Evolutionary conservation across 805 yeast species (phyloP).

Genomic region (Cyberlindnera mississippiensis): DNA sequence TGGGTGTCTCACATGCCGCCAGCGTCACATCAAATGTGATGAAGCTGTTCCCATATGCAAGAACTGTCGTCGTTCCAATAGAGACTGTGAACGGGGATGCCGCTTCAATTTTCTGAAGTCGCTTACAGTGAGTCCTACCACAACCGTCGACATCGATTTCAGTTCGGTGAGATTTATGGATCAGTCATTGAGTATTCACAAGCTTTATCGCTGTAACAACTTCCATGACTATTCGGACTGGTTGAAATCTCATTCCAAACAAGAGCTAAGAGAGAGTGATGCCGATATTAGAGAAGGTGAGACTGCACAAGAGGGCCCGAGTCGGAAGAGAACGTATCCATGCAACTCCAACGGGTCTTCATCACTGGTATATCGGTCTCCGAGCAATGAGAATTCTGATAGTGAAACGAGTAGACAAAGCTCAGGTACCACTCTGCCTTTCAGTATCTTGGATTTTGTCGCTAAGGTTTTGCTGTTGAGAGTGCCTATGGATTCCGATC

Average conservation of each 20-base stretch:
- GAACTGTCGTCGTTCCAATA: conserved; percentile 45
- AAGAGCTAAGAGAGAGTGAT: conserved; percentile 21
- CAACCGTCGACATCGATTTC: neutral
- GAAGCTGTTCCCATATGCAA: conserved; percentile 52
- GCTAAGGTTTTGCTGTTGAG: conserved; percentile 11
- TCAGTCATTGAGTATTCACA: conserved; percentile 22
- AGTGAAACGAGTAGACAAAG: conserved; percentile 13
- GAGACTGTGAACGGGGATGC: conserved; percentile 44
- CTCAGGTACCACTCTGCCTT: conserved; percentile 2
- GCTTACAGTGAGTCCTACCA: conserved; percentile 15
- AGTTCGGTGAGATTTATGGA: conserved; percentile 15
- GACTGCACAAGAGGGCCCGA: conserved; percentile 1
- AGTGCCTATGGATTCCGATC: neutral
- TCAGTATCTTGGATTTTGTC: conserved; percentile 7
- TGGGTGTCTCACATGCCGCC: conserved; percentile 59
- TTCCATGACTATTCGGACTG: conserved; percentile 21
- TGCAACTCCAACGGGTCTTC: neutral
- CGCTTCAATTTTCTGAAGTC: conserved; percentile 41
- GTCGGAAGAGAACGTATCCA: neutral
- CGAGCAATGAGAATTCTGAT: conserved; percentile 9
- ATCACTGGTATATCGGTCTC: neutral
- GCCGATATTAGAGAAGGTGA: conserved; percentile 13
- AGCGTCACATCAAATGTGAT: conserved; percentile 60
- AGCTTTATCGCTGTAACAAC: conserved; percentile 12
- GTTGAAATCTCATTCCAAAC: conserved; percentile 13